phyloP scores from a whole-genome alignment of 495 filamentous ascomycete species.

The Penicillium arizonense region DNA sequence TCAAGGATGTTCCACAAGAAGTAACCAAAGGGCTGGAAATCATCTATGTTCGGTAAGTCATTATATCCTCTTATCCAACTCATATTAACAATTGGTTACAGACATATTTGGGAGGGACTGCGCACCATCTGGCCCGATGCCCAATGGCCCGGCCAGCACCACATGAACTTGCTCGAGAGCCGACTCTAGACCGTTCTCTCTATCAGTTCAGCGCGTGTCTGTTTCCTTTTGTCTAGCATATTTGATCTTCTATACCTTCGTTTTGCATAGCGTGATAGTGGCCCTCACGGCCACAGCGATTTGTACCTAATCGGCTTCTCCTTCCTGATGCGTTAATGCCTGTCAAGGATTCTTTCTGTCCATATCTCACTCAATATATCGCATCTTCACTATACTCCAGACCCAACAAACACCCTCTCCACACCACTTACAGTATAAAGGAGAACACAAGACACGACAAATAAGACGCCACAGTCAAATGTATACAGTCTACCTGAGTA shows the following conservation, averaged over 20 bases:
- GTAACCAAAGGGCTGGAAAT: conserved; percentile 87
- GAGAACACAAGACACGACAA: background rate
- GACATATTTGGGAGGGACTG: conserved; percentile 89
- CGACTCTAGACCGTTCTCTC: conserved; percentile 42
- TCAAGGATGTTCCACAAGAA: conserved; percentile 87
- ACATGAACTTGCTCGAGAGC: conserved; percentile 61
- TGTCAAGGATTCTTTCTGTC: conserved; percentile 6
- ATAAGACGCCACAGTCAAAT: conserved; percentile 5
- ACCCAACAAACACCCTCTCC: no score
- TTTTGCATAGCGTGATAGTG: conserved; percentile 29
- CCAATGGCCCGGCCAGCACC: conserved; percentile 71
- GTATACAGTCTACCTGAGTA: conserved; percentile 14
- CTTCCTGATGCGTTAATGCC: conserved; percentile 7
- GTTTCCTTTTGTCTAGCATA: background rate
- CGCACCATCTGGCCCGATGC: conserved; percentile 80
- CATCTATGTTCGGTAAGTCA: conserved; percentile 76
- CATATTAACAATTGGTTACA: conserved; percentile 28
- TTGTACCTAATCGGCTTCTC: conserved; percentile 9
- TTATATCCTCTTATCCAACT: background rate
- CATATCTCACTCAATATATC: conserved; percentile 12
- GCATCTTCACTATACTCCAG: background rate
- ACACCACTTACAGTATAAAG: background rate
- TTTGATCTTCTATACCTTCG: conserved; percentile 6
- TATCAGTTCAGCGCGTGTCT: background rate
- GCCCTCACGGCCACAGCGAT: background rate